Evolutionary conservation across 306 rosid species (phyloP).

Genomic region (Casuarina equisetifolia): DNA sequence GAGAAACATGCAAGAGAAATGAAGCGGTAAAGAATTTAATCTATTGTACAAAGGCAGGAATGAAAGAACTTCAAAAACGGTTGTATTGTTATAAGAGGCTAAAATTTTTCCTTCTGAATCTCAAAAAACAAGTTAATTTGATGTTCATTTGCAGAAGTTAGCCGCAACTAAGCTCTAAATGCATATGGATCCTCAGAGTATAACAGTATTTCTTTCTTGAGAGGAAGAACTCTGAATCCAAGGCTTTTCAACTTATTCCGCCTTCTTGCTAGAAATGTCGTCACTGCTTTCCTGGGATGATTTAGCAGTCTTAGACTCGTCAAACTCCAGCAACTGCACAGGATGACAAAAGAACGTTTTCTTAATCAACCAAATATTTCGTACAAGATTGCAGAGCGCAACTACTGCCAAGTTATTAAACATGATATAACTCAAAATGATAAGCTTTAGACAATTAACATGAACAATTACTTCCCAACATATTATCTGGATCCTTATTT

Average conservation of each 20-base stretch:
- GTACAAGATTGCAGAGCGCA: not conserved
- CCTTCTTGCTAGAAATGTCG: conserved; percentile 61
- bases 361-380: conserved; percentile 8
- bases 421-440: not conserved
- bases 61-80: not conserved
- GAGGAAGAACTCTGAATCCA: not conserved
- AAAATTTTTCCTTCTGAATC: conserved; percentile 35
- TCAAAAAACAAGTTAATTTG: too few species aligned
- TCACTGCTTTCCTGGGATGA: conserved; percentile 52
- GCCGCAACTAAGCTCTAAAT: conserved; percentile 18
- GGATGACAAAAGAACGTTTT: conserved; percentile 19
- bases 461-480: not conserved
- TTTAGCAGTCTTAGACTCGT: conserved; percentile 66
- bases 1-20: not conserved
- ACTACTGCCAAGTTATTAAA: not conserved
- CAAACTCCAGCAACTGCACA: conserved; percentile 80
- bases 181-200: conserved; percentile 27
- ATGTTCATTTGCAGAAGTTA: too few species aligned
- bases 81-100: conserved; percentile 19
- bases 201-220: conserved; percentile 21
- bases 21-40: not conserved
- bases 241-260: conserved; percentile 45
- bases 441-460: not conserved
- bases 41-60: not conserved
- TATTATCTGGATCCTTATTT: not conserved